phyloP scores from a whole-genome alignment of 768 basidiomycete species.

The Cubamyces sp. region DNA sequence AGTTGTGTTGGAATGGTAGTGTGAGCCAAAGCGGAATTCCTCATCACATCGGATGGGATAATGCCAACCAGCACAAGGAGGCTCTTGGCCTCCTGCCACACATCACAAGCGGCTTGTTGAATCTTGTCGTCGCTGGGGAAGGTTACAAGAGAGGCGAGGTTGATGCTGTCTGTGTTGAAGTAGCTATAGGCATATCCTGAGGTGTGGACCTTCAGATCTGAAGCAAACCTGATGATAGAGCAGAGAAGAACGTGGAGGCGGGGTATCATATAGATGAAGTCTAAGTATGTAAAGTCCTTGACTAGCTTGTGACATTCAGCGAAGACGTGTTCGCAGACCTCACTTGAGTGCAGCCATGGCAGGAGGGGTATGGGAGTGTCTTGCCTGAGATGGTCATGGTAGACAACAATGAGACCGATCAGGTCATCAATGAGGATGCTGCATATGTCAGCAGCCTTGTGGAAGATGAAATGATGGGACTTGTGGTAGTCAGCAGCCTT shows the following conservation, averaged over 20 bases:
- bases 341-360: constrained; percentile 41
- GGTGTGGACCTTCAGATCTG: neutral
- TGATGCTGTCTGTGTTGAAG: neutral
- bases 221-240: neutral
- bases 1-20: no score
- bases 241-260: constrained; percentile 8
- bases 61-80: neutral
- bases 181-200: constrained; percentile 5
- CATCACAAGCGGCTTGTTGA: neutral
- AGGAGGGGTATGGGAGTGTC: constrained; percentile 37
- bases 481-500: constrained; percentile 30
- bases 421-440: constrained; percentile 37
- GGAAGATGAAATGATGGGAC: constrained; percentile 37
- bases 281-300: constrained; percentile 31
- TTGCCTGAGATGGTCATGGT: constrained; percentile 38
- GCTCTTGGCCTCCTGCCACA: neutral
- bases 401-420: constrained; percentile 36
- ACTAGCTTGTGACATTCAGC: constrained; percentile 30
- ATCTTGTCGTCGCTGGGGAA: neutral
- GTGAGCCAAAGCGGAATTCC: no score
- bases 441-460: constrained; percentile 39
- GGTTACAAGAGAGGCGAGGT: neutral
- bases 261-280: constrained; percentile 24
- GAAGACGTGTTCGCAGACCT: constrained; percentile 38
- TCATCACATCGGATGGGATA: neutral